Conservation (phyloP, 805 yeast species). For the Starmerella vitae region DNA sequence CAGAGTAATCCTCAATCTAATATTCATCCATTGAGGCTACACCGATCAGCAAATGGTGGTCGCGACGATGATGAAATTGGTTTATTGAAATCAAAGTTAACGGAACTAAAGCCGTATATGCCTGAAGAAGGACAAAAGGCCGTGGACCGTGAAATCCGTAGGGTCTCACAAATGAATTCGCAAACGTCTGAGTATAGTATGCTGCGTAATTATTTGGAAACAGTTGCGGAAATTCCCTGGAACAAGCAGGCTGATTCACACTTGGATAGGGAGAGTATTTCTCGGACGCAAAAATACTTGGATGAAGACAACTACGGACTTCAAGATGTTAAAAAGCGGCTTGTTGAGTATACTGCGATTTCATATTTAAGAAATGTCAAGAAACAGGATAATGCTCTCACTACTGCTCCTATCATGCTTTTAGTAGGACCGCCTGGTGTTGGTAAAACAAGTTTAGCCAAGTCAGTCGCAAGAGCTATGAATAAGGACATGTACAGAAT, state of each 20-base stretch:
- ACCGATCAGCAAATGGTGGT: background rate
- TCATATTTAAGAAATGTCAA: slow-evolving; percentile 38
- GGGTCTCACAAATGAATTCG: slow-evolving; percentile 30
- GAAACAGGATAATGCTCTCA: background rate
- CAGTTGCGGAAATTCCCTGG: slow-evolving; percentile 32
- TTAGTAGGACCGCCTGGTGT: slow-evolving; percentile 91
- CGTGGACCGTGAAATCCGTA: slow-evolving; percentile 29
- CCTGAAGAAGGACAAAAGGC: slow-evolving; percentile 28
- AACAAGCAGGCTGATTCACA: slow-evolving; percentile 15
- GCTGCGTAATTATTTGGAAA: slow-evolving; percentile 31
- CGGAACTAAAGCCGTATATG: slow-evolving; percentile 15
- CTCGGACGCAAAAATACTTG: slow-evolving; percentile 40
- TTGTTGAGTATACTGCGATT: slow-evolving; percentile 69
- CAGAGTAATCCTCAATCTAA: background rate
- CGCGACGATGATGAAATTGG: slow-evolving; percentile 29
- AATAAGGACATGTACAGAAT: slow-evolving; percentile 66
- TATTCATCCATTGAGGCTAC: slow-evolving; percentile 2
- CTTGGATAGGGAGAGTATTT: slow-evolving; percentile 31
- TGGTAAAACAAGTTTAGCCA: slow-evolving; percentile 79
- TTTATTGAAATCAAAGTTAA: slow-evolving; percentile 23
- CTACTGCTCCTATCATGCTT: slow-evolving; percentile 52
- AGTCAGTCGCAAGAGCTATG: slow-evolving; percentile 61
- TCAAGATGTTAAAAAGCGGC: slow-evolving; percentile 55
- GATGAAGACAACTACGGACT: slow-evolving; percentile 73
- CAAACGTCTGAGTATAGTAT: slow-evolving; percentile 34